Evolutionary conservation across 1,284 basidiomycete genomes (phyloP).

Genomic region (Cryptococcus jaspeensis): DNA sequence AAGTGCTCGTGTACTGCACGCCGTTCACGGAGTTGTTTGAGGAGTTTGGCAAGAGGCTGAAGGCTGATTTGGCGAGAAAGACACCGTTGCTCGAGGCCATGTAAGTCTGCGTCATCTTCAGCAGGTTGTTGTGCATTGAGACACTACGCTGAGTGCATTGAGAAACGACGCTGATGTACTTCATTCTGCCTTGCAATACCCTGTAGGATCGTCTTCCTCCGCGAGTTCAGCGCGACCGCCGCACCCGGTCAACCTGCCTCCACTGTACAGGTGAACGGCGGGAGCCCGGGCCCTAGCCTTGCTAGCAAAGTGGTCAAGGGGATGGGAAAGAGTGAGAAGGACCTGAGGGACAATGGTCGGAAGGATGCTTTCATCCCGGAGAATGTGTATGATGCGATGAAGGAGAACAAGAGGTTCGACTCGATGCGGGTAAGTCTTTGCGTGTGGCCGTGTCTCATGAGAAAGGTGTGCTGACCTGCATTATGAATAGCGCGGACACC

Average conservation of each 20-base stretch:
- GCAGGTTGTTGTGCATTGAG: not conserved
- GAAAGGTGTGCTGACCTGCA: conserved; percentile 8
- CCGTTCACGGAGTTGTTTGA: conserved; percentile 80
- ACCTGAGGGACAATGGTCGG: conserved; percentile 45
- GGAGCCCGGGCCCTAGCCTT: conserved; percentile 3
- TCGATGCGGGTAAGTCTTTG: conserved; percentile 71
- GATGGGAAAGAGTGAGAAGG: conserved; percentile 26
- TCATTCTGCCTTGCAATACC: not conserved
- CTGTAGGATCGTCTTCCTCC: conserved; percentile 67
- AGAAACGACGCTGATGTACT: not conserved
- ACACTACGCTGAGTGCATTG: not conserved
- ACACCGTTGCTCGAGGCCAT: conserved; percentile 80
- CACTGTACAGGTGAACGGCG: not conserved
- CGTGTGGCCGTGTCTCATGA: too few relatives aligned
- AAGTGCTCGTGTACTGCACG: conserved; percentile 83
- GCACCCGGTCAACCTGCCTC: not conserved
- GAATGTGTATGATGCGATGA: conserved; percentile 93
- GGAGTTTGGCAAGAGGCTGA: conserved; percentile 63
- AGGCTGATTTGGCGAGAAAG: conserved; percentile 55
- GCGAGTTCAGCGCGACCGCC: conserved; percentile 61
- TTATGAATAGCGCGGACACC: conserved; percentile 70
- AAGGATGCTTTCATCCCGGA: conserved; percentile 77
- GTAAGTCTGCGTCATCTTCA: conserved; percentile 39
- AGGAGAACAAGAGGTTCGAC: conserved; percentile 90
- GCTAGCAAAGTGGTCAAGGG: conserved; percentile 3